These are phyloP conservation scores for Favolaschia claudopus DNA, from an alignment of 768 basidiomycete species.

Conservation along the genomic window DNA sequence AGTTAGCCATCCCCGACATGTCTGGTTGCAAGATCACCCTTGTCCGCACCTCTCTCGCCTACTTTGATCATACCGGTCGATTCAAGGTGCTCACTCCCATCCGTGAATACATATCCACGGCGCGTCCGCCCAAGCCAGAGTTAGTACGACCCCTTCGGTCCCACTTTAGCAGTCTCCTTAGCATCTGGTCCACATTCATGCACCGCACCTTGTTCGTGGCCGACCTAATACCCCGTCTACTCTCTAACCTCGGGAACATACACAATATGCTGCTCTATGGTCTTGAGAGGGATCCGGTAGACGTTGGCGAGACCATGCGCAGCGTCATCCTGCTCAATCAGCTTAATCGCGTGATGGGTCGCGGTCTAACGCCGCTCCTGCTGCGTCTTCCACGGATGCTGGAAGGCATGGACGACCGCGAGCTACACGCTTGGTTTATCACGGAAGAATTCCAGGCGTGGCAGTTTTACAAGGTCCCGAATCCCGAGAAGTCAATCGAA, in stretches of 20 bases:
- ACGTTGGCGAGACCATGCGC: background rate
- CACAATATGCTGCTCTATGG: background rate
- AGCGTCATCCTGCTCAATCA: background rate
- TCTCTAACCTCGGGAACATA: background rate
- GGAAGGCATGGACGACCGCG: background rate
- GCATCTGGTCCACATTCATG: background rate
- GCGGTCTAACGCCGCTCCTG: constrained; percentile 1
- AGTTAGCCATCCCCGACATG: background rate
- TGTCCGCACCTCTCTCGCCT: constrained; percentile 2
- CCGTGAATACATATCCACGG: background rate
- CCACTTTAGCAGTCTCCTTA: background rate
- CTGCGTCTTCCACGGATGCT: background rate
- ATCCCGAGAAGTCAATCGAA: background rate
- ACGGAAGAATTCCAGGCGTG: background rate
- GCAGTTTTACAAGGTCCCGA: background rate
- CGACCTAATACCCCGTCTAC: background rate
- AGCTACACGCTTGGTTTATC: background rate
- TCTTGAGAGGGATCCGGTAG: background rate
- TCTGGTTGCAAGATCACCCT: background rate
- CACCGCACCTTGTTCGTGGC: background rate
- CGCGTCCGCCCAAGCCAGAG: background rate
- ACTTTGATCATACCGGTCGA: background rate
- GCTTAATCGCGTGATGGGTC: background rate
- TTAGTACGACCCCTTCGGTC: background rate
- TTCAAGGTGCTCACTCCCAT: background rate